Evolutionary conservation across 345 rosid genomes (phyloP), one percentile per base, ranked within the genome.

Genomic region (Boechera retrofracta): DNA sequence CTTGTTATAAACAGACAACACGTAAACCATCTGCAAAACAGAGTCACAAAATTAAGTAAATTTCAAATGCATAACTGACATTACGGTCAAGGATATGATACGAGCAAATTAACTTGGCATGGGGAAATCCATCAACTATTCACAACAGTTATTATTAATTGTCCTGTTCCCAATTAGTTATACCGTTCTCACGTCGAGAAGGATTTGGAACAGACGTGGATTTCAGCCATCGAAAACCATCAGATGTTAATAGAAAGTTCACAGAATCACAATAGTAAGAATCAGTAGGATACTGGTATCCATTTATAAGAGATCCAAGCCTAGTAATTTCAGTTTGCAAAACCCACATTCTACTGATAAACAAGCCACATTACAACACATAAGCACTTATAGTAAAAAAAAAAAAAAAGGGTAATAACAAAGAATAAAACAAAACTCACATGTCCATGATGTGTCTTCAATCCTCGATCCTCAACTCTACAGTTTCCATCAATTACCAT

Each of bases 381-480:
- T 15, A 67, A 45, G 35, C 24, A 75, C 21, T 44, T 28, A 36
- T 51, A 35, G 35, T 51, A 5, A 2, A 1, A 2, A 0, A 16
- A 16, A 16, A 16, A 2, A 0, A 36, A 45, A 47, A 15, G 6
- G 1, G 10, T 38, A 48, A 61, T 0, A 3, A 5, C 4, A 64
- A 71, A 66, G 36, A 2, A 24, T 15, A 10, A 77, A 62, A 72
- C 1, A 72, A 38, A 28, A 86, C 97, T 87, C 74, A 96, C 99
- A 81, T 87, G 94, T 63, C 98, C 96, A 74, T 93, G 98, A 28
- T 96, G 99, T 29, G 92, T 89, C 96, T 96, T 93, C 94, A 96
- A 83, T 62, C 99, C 99, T 35, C 98, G 96, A 86, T 96, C 99
- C 81, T 96, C 99, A 73, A 93, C 99, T 77, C 99, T 86, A 86